Conservation (phyloP, 2,329 filamentous ascomycete genomes). For the Talaromyces funiculosus region DNA sequence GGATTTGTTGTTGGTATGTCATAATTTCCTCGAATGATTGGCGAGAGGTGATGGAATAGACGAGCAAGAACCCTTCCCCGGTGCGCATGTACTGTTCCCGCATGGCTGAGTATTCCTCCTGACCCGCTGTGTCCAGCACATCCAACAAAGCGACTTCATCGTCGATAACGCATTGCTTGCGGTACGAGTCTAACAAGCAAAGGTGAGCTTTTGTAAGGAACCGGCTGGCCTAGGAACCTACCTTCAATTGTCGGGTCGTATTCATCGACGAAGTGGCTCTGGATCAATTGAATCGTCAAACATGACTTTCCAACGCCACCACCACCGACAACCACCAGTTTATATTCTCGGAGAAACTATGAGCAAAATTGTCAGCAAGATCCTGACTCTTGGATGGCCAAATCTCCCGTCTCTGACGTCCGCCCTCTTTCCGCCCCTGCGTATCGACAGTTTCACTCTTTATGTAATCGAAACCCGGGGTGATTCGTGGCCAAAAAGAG, state of each 20-base stretch:
- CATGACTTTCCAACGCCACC: conserved; percentile 99
- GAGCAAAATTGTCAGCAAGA: conserved; percentile 18
- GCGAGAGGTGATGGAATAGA: conserved; percentile 96
- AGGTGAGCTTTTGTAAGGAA: not conserved
- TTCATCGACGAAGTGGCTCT: conserved; percentile 97
- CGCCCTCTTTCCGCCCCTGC: not conserved
- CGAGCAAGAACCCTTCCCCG: conserved; percentile 92
- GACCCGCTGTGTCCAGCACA: conserved; percentile 94
- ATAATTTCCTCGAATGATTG: conserved; percentile 98
- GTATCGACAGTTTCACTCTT: not conserved
- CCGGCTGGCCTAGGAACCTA: conserved; percentile 19
- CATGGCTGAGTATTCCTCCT: conserved; percentile 99
- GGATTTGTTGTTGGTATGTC: conserved; percentile 97
- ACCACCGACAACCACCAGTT: conserved; percentile 93
- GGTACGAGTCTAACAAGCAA: conserved; percentile 75
- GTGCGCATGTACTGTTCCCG: conserved; percentile 99
- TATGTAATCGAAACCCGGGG: not conserved
- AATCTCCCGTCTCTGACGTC: not conserved
- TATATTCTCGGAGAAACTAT: conserved; percentile 85
- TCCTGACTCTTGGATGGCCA: not conserved
- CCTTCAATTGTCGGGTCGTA: conserved; percentile 99
- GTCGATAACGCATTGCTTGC: conserved; percentile 99
- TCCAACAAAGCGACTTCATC: conserved; percentile 96
- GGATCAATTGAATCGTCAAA: conserved; percentile 92
- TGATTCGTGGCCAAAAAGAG: not conserved